Base-by-base conservation (phyloP, 1,284 basidiomycete genomes). In the Moesziomyces antarcticus region DNA sequence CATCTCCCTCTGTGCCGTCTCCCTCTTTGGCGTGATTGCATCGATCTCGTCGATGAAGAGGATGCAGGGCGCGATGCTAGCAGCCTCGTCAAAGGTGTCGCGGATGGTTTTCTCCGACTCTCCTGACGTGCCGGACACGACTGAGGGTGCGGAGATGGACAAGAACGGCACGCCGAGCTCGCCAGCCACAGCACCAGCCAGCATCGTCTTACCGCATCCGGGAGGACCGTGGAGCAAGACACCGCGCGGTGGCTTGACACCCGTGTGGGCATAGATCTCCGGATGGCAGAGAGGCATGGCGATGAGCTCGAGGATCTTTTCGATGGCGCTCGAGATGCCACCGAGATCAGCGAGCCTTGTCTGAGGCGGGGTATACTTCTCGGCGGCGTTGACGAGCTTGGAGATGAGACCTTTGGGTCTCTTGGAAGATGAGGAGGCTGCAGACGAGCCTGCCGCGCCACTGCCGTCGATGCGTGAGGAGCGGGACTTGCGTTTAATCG, bases 81-180 rank as follows among this genome's bases (percentile, higher is more conserved):
- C 66, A 5, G 81, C 82, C 56, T 84, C 80, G 22, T 97, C 96
- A 82, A 99, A 99, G 0, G 93, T 95, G 80, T 98, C 96, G 47
- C 96, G 87, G 18, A 99, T 86, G 0, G 94, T 94, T 86, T 96
- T 97, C 84, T 99, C 96, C 0, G 92, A 94, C 85, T 99, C 96
- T 60, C 96, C 96, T 0, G 93, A 97, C 91, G 98, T 97, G 1
- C 96, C 96, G 0, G 92, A 94, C 1, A 99, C 94, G 67, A 99
- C 92, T 0, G 92, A 93, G 0, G 96, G 96, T 0, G 96, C 95
- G 5, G 93, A 95, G 59, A 99, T 90, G 55, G 88, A 92, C 72
- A 99, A 93, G 82, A 98, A 97, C 0, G 95, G 96, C 3, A 97
- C 88, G 87, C 86, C 97, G 42, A 80, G 65, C 41, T 77, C 72